Percentiles rank a stretch among this genome's conserved stretches.
Evolutionary conservation across 192 early-diverging fungal species (phyloP).

Genomic region (Tieghemiomyces parasiticus): DNA sequence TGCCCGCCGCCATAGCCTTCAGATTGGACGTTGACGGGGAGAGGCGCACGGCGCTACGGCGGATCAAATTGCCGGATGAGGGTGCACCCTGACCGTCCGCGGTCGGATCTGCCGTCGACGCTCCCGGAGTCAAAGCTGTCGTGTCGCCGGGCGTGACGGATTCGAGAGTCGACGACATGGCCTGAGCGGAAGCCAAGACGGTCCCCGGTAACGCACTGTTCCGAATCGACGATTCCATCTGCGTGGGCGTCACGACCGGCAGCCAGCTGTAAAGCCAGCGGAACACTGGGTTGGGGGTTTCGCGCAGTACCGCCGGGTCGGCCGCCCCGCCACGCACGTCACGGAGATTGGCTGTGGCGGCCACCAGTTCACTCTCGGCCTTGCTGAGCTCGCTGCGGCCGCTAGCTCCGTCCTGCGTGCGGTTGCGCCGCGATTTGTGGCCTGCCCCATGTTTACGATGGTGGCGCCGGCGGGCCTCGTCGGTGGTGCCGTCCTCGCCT

Average conservation of each 20-base stretch:
- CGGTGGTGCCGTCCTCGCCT: neutral
- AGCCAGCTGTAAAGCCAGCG: constrained; percentile 11
- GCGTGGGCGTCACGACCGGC: constrained; percentile 2
- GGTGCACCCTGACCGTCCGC: neutral
- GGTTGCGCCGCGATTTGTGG: neutral
- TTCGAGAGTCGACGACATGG: constrained; percentile 2
- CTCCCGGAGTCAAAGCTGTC: neutral
- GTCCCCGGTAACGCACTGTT: neutral
- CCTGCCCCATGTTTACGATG: neutral
- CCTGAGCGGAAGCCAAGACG: constrained; percentile 4
- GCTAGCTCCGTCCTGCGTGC: no score
- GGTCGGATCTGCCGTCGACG: no score
- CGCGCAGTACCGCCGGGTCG: neutral
- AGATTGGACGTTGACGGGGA: neutral
- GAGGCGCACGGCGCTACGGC: neutral
- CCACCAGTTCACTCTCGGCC: no score
- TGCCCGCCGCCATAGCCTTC: neutral
- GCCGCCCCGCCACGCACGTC: neutral
- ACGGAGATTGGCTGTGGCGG: neutral
- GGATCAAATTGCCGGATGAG: no score
- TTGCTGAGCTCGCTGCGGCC: neutral
- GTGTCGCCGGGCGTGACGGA: neutral
- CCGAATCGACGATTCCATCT: constrained; percentile 1
- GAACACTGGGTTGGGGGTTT: constrained; percentile 4
- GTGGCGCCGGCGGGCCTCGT: neutral